Evolutionary conservation across 192 early-diverging fungal species (phyloP), one percentile per base, ranked within the genome.

Genomic region (Coemansia sp.): DNA sequence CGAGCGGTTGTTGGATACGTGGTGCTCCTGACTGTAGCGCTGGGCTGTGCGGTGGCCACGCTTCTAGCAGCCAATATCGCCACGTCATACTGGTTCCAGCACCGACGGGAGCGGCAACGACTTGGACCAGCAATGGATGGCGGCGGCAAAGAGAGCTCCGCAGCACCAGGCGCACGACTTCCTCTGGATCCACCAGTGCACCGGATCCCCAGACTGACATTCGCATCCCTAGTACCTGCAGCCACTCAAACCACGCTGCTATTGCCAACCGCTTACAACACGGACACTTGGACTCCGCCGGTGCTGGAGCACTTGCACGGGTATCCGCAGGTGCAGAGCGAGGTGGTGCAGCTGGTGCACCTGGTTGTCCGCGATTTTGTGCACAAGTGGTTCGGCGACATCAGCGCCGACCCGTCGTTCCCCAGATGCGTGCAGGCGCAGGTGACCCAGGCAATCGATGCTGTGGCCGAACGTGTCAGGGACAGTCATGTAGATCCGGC

Each of bases 401-500:
- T 83, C 3, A 67, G 70, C 3, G 68, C 82, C 0, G 82, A 83
- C 52, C 11, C 55, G 23, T 67, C 68, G 57, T 83, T 83, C 36
- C 71, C 78, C 13, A 59, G 71, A 1, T 62, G 65, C 28, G 78
- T 83, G 23, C 40, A 47, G 4, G 19, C 23, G 22, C 67, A 78
- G 45, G 59, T 81, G 6, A 62, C 36, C n/a, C 53, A 62, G 54
- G 53, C 72, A 1, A 29, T 82, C 3, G 66, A 73, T 36, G 58
- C 55, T 0, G 44, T 84, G 9, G 70, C 57, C 4, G 65, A 75
- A 13, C 61, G 82, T 0, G 57, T 53, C 14, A 28, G 37, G 2
- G 52, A 38, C 4, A 48, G 45, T 10, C 40, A 19, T 4, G 42
- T 88, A 28, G 94, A 96, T 59, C 57, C 85, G 23, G 73, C 86